Base-by-base conservation (phyloP, 2,329 filamentous ascomycete species). In the Claviceps digitariae region DNA sequence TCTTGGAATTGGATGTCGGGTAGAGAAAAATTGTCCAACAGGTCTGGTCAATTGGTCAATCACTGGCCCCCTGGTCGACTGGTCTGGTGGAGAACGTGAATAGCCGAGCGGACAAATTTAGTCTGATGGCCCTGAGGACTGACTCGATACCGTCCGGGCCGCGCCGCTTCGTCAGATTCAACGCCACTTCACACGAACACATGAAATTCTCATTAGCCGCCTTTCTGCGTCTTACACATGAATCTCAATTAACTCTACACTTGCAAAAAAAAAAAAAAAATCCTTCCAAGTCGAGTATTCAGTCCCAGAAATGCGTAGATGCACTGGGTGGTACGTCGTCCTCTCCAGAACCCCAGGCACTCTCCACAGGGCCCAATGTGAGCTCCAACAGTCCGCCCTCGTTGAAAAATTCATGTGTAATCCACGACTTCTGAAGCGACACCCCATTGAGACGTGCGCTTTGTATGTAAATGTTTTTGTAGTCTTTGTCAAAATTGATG, bases 301-400 rank as follows among this genome's bases (percentile, higher is more conserved):
- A 48, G 12, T 48, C 46, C 58, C 60, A 61, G 34, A 61, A 61
- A 52, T 60, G 46, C 7, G 56, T 61, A 9, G 60, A 61, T 25
- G 60, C 59, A 51, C 60, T 61, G 1, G 60, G 60, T 2, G 59
- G 60, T 7, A 61, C 23, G 34, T 60, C 38, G 5, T 56, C 54
- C 20, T 55, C n/a, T 25, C 56, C 44, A 44, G 53, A 48, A 46
- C 57, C 55, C 52, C 52, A 50, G n/a, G 47, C 53, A 40, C 78
- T 79, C 64, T 83, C 79, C 43, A 64, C 63, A 12, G 62, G 53
- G 0, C 81, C 80, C 20, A 83, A 61, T 8, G 64, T 71, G 53
- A 84, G 60, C 60, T 83, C 80, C 57, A 84, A 61, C 15, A 74
- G 65, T 0, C 79, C 79, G 0, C 81, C 81, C 0, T 79, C 66